phyloP scores from a whole-genome alignment of 2,329 filamentous ascomycete genomes.

The Aspergillus luchuensis region DNA sequence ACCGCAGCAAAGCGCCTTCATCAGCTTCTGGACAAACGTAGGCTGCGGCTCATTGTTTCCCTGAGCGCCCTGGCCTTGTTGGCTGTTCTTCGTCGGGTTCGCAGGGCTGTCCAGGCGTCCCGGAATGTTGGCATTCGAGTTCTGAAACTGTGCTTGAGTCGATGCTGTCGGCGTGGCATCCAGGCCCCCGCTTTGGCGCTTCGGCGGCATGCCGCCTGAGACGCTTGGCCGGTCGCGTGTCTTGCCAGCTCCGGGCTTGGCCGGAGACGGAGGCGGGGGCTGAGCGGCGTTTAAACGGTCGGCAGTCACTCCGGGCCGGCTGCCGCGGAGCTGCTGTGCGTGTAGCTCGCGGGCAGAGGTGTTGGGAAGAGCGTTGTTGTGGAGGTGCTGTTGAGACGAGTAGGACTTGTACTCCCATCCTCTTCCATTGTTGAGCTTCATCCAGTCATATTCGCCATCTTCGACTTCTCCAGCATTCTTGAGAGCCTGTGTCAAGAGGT shows the following conservation, averaged over 20 bases:
- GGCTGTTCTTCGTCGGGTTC: slow-evolving; percentile 62
- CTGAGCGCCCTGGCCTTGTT: slow-evolving; percentile 58
- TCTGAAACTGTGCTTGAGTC: slow-evolving; percentile 95
- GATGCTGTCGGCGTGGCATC: slow-evolving; percentile 86
- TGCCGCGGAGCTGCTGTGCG: slow-evolving; percentile 64
- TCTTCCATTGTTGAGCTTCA: slow-evolving; percentile 93
- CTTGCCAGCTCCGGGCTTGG: slow-evolving; percentile 75
- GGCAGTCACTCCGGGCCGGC: slow-evolving; percentile 67
- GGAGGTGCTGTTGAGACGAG: slow-evolving; percentile 71
- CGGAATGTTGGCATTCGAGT: slow-evolving; percentile 85
- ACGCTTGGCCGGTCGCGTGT: slow-evolving; percentile 73
- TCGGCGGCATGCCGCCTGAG: slow-evolving; percentile 70
- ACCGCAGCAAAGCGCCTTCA: slow-evolving; percentile 92
- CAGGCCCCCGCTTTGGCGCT: slow-evolving; percentile 67
- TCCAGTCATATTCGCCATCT: slow-evolving; percentile 99
- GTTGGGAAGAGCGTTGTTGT: slow-evolving; percentile 75
- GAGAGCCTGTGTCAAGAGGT: slow-evolving; percentile 92
- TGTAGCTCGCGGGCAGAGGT: slow-evolving; percentile 84
- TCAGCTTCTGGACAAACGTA: slow-evolving; percentile 85
- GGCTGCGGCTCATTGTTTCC: slow-evolving; percentile 69
- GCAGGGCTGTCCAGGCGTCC: slow-evolving; percentile 58
- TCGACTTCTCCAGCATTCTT: slow-evolving; percentile 94
- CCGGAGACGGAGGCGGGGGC: slow-evolving; percentile 83
- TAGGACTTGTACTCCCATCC: slow-evolving; percentile 83
- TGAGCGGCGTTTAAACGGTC: slow-evolving; percentile 93